Percentiles rank a stretch among this genome's conserved stretches.
Evolutionary conservation across 768 basidiomycete species (phyloP).

Genomic region (Russula ochroleuca): DNA sequence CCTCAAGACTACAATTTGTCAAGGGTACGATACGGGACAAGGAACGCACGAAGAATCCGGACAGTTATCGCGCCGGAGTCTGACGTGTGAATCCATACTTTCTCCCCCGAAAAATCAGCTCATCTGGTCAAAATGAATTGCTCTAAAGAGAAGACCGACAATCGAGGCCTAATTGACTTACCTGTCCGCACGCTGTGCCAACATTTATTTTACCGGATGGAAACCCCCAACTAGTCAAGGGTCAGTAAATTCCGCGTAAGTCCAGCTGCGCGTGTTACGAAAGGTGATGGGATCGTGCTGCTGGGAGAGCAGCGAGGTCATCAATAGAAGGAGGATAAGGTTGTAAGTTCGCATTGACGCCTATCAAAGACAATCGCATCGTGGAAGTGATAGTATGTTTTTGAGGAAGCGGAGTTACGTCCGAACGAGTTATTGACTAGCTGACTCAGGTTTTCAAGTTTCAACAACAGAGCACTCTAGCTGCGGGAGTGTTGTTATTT

Average conservation of each 20-base stretch:
- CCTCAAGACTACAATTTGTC: neutral
- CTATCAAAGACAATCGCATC: conserved; percentile 7
- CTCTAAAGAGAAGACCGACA: neutral
- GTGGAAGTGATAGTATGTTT: neutral
- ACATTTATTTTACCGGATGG: neutral
- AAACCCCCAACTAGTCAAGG: neutral
- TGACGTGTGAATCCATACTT: neutral
- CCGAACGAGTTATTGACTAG: conserved; percentile 1
- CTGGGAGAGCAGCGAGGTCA: neutral
- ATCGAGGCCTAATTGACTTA: neutral
- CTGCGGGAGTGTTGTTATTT: neutral
- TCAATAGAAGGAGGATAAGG: conserved; percentile 2
- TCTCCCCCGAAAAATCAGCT: neutral
- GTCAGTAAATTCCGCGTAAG: neutral
- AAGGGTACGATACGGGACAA: neutral
- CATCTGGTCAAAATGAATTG: neutral
- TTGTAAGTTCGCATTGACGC: neutral
- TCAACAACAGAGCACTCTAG: neutral
- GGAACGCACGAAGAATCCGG: neutral
- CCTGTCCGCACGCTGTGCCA: neutral
- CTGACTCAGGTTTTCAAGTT: neutral
- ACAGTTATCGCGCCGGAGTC: neutral
- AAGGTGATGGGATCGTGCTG: neutral
- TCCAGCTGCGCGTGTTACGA: neutral
- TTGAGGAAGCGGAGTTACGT: neutral